Evolutionary conservation across 495 filamentous ascomycete species (phyloP), one percentile per base, ranked within the genome.

Genomic region (Thermochaetoides thermophila): DNA sequence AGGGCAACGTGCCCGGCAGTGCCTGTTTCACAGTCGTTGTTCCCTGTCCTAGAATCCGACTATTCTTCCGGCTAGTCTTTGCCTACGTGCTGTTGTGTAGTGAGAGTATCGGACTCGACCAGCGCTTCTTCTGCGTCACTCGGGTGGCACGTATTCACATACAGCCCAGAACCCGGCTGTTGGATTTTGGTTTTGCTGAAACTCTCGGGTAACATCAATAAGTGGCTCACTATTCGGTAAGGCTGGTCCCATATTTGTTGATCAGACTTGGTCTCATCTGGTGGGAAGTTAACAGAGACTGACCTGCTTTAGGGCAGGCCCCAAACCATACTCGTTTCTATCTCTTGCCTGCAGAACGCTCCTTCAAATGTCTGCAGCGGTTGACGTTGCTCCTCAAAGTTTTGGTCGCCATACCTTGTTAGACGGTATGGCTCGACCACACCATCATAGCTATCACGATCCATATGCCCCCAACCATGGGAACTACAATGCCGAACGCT

Each of bases 401-500:
- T 51, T 61, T 48, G 50, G 52, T 44, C 49, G 55, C 50, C 46
- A 56, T 56, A 53, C 50, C 50, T 53, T 60, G 50, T 44, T 60
- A 43, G 59, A 61, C 46, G 50, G 54, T 43, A 66, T 66, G 61
- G 55, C 61, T 40, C 59, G 56, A 50, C 57, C 53, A 41, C 46
- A 30, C 17, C 41, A 52, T 39, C 50, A 63, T 35, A 41, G 42
- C 39, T 59, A 57, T 20, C 56, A 58, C 23, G 57, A 59, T 34
- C 50, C 48, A 33, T 63, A 61, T 37, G 46, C 53, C 41, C 52
- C 59, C 1, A 31, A 19, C 19, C 26, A 35, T 26, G 39, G 46
- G 37, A 44, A 41, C 18, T 58, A 59, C 37, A 61, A 63, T 44
- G 39, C 49, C 10, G 50, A 49, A n/a, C n/a, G n/a, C n/a, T n/a